Evolutionary conservation across 306 rosid species (phyloP).

Genomic region (Cucurbita argyrosperma): DNA sequence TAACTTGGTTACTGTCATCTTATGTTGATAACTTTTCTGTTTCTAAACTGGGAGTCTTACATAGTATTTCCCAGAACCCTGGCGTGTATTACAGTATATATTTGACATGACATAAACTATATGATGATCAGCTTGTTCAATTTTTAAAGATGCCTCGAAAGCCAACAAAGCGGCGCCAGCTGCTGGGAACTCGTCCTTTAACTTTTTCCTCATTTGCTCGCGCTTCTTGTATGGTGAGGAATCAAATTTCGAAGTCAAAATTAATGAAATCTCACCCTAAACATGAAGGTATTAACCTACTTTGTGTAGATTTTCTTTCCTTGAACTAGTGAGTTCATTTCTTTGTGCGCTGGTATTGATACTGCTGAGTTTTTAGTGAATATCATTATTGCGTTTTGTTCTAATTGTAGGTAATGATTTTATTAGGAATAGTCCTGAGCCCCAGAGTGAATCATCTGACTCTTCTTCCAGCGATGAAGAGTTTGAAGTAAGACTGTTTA

Average conservation of each 20-base stretch:
- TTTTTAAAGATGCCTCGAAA: slow-evolving; percentile 31
- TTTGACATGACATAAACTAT: neutral
- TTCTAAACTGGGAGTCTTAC: neutral
- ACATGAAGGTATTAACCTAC: slow-evolving; percentile 6
- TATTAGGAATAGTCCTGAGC: slow-evolving; percentile 11
- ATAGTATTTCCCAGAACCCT: neutral
- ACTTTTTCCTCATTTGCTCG: slow-evolving; percentile 51
- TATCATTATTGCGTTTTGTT: neutral
- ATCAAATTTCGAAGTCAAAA: slow-evolving; percentile 7
- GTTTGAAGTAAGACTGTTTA: slow-evolving; percentile 33
- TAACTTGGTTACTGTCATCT: neutral
- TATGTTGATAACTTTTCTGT: neutral
- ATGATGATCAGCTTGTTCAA: neutral
- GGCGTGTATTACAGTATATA: neutral
- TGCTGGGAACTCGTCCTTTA: slow-evolving; percentile 25
- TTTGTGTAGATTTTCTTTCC: neutral
- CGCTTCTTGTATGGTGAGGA: slow-evolving; percentile 6
- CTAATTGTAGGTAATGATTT: slow-evolving; percentile 22
- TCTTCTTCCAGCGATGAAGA: slow-evolving; percentile 51
- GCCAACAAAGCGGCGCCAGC: slow-evolving; percentile 19
- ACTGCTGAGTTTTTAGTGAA: neutral
- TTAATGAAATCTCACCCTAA: slow-evolving; percentile 10
- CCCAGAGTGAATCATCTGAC: slow-evolving; percentile 17
- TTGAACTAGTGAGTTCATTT: neutral
- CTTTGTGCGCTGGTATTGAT: neutral